Conservation (phyloP, 2,329 filamentous ascomycete species). For the Neurospora crassa region DNA sequence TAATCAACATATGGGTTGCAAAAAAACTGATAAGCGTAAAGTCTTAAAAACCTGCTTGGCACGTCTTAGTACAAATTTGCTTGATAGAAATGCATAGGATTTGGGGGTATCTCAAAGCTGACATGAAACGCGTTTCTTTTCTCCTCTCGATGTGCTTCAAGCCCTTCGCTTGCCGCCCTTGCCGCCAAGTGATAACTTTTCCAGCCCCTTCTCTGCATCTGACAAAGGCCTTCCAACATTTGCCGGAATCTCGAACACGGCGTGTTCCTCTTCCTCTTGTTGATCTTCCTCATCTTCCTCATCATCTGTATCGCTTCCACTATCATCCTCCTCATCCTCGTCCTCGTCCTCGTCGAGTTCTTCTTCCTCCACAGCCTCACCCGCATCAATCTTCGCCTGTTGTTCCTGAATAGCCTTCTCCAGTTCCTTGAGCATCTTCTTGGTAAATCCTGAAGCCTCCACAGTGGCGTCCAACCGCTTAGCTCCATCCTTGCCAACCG, state of each 20-base stretch:
- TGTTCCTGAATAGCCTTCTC: constrained; percentile 84
- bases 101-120: background rate
- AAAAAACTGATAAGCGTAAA: background rate
- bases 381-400: constrained; percentile 35
- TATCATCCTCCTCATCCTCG: constrained; percentile 19
- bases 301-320: constrained; percentile 3
- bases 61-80: background rate
- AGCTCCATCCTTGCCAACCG: constrained; percentile 52
- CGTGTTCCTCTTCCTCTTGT: background rate
- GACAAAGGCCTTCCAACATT: background rate
- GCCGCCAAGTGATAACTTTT: background rate
- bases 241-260: background rate
- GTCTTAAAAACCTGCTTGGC: background rate
- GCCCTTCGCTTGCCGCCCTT: background rate
- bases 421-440: constrained; percentile 91
- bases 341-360: constrained; percentile 23
- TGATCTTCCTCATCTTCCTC: constrained; percentile 15
- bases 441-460: constrained; percentile 89
- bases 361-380: constrained; percentile 23
- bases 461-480: constrained; percentile 77
- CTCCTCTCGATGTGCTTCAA: background rate
- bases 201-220: background rate
- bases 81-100: background rate
- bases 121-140: background rate
- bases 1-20: background rate